Evolutionary conservation across 1,139 yeast species (phyloP).

Genomic region (Blastobotrys illinoisensis): DNA sequence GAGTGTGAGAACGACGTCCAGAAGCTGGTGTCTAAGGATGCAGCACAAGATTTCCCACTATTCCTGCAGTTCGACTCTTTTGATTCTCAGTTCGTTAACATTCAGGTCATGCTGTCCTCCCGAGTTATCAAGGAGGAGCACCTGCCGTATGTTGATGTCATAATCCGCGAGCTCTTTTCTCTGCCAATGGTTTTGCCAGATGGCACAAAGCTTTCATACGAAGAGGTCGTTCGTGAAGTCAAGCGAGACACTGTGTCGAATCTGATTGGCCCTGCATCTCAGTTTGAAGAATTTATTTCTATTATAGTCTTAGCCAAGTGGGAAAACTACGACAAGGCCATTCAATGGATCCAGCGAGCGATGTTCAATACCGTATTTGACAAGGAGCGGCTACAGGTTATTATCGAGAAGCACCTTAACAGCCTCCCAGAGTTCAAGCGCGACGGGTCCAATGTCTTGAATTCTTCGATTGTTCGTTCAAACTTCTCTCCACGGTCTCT

Average conservation of each 20-base stretch:
- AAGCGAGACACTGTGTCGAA: slow-evolving; percentile 62
- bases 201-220: slow-evolving; percentile 58
- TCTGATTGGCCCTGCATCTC: slow-evolving; percentile 45
- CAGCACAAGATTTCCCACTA: slow-evolving; percentile 54
- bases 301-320: slow-evolving; percentile 59
- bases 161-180: slow-evolving; percentile 62
- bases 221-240: slow-evolving; percentile 65
- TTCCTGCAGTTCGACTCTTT: slow-evolving; percentile 75
- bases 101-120: slow-evolving; percentile 62
- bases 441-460: slow-evolving; percentile 66
- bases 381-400: slow-evolving; percentile 59
- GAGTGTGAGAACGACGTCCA: slow-evolving; percentile 26
- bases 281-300: slow-evolving; percentile 59
- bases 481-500: slow-evolving; percentile 55
- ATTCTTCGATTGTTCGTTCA: slow-evolving; percentile 53
- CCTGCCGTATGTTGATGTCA: slow-evolving; percentile 56
- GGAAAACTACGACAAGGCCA: slow-evolving; percentile 58
- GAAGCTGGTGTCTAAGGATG: slow-evolving; percentile 28
- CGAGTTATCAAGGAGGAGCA: slow-evolving; percentile 50
- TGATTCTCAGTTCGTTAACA: slow-evolving; percentile 73
- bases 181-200: slow-evolving; percentile 64
- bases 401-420: slow-evolving; percentile 69
- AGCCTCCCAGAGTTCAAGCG: slow-evolving; percentile 77
- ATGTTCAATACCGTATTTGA: slow-evolving; percentile 67
- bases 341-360: slow-evolving; percentile 69